These are phyloP conservation scores for Trichoderma arundinaceum DNA, from an alignment of 2,329 filamentous ascomycete species.

Conservation along the genomic window DNA sequence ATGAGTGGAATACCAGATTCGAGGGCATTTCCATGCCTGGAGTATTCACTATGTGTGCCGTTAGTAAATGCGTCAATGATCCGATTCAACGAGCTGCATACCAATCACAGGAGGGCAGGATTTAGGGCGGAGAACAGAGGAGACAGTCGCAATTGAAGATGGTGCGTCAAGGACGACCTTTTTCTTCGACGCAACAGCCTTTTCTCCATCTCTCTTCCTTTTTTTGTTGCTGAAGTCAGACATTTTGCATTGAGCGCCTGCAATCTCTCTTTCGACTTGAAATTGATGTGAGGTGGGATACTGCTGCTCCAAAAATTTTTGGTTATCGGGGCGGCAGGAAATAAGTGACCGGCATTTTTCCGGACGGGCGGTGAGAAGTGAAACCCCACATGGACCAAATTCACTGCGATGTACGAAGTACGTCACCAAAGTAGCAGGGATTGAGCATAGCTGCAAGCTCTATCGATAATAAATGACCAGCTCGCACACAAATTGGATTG, in stretches of 20 bases:
- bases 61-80: slow-evolving; percentile 33
- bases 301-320: slow-evolving; percentile 40
- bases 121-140: slow-evolving; percentile 53
- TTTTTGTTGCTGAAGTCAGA: slow-evolving; percentile 54
- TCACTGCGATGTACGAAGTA: slow-evolving; percentile 18
- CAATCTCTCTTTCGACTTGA: slow-evolving; percentile 7
- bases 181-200: slow-evolving; percentile 53
- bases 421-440: slow-evolving; percentile 27
- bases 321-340: slow-evolving; percentile 38
- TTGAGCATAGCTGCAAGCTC: slow-evolving; percentile 29
- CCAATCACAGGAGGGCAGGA: slow-evolving; percentile 60
- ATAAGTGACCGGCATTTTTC: slow-evolving; percentile 38
- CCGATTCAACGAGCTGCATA: slow-evolving; percentile 42
- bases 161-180: slow-evolving; percentile 57
- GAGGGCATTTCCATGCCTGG: slow-evolving; percentile 47
- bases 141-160: slow-evolving; percentile 51
- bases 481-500: slow-evolving; percentile 22
- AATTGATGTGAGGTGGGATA: slow-evolving; percentile 37
- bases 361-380: slow-evolving; percentile 36
- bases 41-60: slow-evolving; percentile 42
- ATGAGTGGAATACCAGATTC: slow-evolving; percentile 54
- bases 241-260: slow-evolving; percentile 42
- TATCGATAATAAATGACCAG: slow-evolving; percentile 11
- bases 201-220: slow-evolving; percentile 57
- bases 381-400: neutral